These are phyloP conservation scores for Ceratobasidium sp. DNA, from an alignment of 1,284 basidiomycete genomes.

Conservation along the genomic window DNA sequence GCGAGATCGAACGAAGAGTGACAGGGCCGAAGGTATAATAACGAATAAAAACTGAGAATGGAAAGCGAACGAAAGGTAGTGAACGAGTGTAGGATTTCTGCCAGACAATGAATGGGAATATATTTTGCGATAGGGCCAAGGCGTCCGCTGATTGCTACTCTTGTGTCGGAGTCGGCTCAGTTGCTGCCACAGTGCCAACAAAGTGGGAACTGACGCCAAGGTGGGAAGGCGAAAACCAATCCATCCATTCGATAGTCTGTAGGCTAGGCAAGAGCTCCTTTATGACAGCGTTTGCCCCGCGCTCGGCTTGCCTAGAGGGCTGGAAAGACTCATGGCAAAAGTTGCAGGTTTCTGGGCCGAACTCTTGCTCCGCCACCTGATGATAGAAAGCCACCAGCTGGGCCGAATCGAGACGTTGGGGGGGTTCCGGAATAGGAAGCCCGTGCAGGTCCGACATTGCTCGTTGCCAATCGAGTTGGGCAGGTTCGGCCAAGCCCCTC, in stretches of 20 bases:
- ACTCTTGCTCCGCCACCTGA: neutral
- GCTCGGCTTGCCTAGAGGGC: slow-evolving; percentile 4
- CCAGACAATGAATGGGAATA: neutral
- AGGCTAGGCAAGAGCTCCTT: slow-evolving; percentile 2
- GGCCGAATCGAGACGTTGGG: neutral
- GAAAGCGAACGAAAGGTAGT: neutral
- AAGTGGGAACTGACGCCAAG: neutral
- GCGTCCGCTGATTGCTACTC: neutral
- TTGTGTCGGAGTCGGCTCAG: neutral
- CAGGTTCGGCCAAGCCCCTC: neutral
- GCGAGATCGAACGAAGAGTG: no score
- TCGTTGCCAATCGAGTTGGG: slow-evolving; percentile 20
- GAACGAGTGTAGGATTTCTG: neutral
- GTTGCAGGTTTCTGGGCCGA: slow-evolving; percentile 18
- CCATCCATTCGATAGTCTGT: slow-evolving; percentile 30
- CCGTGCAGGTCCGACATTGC: slow-evolving; percentile 4
- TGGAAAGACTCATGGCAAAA: slow-evolving; percentile 27
- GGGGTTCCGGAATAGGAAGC: neutral
- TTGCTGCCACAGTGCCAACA: neutral
- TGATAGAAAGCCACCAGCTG: slow-evolving; percentile 27
- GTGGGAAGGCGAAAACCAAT: slow-evolving; percentile 30
- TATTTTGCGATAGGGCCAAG: neutral
- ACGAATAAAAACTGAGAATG: neutral
- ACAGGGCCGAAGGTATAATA: neutral
- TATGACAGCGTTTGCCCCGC: slow-evolving; percentile 1